Base-by-base conservation (phyloP, 139 green algal genomes). In the Tetraselmis striata region DNA sequence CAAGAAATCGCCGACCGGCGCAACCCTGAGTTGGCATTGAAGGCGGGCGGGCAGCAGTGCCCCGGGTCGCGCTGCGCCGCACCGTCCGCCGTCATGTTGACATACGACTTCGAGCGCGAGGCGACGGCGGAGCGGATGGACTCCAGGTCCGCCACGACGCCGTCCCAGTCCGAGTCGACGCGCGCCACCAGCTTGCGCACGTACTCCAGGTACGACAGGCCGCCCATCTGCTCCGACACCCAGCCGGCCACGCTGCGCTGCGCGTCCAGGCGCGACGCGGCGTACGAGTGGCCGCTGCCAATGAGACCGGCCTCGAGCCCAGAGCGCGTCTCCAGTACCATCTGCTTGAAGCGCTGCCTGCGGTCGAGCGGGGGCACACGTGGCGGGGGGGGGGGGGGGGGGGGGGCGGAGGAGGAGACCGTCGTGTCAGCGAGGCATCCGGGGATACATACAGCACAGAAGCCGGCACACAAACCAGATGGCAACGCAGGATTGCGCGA, bases 51-150 rank as follows among this genome's bases (percentile, higher is more conserved):
- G n/a, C n/a, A n/a, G n/a, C n/a, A n/a, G n/a, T n/a, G n/a, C n/a
- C n/a, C n/a, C n/a, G n/a, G n/a, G n/a, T n/a, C n/a, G n/a, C n/a
- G n/a, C n/a, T n/a, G n/a, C n/a, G n/a, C 18, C 45, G 45, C 45
- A 0, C 90, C 86, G 82, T 99, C 97, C 1, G 84, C 97, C 0
- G 97, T 99, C 75, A 99, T 77, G 92, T 99, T 99, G 67, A 99
- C 90, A 22, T 77, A 28, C 25, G 31, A 58, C 29, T 98, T 83
- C 23, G 58, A 23, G 0, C 1, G 24, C 23, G 5, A 75, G 23
- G 26, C 76, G 28, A 23, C 30, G 1, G 22, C 80, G 29, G 29
- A 81, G 76, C 87, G 79, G 76, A 91, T 90, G 59, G 81, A 29
- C 86, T 95, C 87, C 75, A 98, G 88, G 80, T 98, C 94, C 0